A percentile compares a stretch with the other conserved stretches of the same genome.
These are phyloP conservation scores for Acacia concinna DNA, from an alignment of 331 rosid species.

Conservation along the genomic window DNA sequence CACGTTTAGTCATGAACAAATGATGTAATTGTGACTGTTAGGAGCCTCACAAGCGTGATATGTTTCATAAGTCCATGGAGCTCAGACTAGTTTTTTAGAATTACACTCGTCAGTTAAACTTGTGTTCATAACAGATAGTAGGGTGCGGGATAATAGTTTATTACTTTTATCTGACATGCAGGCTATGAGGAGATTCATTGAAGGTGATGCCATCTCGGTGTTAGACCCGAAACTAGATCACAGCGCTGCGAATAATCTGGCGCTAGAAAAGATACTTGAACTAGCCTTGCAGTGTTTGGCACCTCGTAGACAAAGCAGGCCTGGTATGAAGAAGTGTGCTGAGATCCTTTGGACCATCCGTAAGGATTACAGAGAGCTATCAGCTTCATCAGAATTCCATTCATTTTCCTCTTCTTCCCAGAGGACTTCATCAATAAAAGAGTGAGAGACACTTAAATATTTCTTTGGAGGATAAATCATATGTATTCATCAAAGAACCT, in stretches of 20 bases:
- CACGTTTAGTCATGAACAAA: too few species aligned
- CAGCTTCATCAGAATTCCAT: slow-evolving; percentile 52
- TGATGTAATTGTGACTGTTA: not conserved
- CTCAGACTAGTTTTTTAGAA: too few species aligned
- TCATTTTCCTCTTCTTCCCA: slow-evolving; percentile 62
- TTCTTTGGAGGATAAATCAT: not conserved
- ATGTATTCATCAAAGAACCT: slow-evolving; percentile 20
- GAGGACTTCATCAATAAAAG: slow-evolving; percentile 40
- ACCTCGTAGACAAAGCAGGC: slow-evolving; percentile 81
- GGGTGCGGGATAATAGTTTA: not conserved
- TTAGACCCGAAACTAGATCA: slow-evolving; percentile 79
- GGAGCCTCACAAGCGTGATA: too few species aligned
- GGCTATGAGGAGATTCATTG: slow-evolving; percentile 84
- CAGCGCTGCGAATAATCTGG: slow-evolving; percentile 48
- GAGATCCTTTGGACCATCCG: slow-evolving; percentile 96
- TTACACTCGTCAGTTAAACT: too few species aligned
- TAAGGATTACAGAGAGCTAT: slow-evolving; percentile 67
- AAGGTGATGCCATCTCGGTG: slow-evolving; percentile 51
- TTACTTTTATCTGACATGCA: slow-evolving; percentile 32
- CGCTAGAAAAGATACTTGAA: slow-evolving; percentile 77
- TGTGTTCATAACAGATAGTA: not conserved
- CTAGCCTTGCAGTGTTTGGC: slow-evolving; percentile 93
- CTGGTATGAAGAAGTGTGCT: slow-evolving; percentile 82
- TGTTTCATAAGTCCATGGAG: too few species aligned
- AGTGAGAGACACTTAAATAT: slow-evolving; percentile 31